Evolutionary conservation across 2,329 filamentous ascomycete species (phyloP), one percentile per base, ranked within the genome.

Genomic region (Pyrenochaeta sp.): DNA sequence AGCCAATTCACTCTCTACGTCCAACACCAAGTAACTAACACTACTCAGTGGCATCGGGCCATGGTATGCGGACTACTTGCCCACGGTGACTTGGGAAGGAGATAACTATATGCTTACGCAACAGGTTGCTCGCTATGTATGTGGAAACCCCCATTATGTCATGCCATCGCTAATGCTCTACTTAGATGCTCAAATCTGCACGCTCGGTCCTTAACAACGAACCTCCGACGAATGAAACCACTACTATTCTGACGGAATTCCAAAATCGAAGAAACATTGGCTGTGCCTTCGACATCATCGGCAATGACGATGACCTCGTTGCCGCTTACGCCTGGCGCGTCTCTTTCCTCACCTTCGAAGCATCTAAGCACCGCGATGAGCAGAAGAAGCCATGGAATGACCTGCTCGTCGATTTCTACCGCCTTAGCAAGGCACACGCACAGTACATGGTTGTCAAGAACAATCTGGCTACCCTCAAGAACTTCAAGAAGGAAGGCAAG

Each of bases 61-160:
- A 13, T 88, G 83, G 80, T 91, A 90, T 60, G 79, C 87, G 19
- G 87, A 91, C 67, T 90, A 90, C 65, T 77, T 90, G 1, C 87
- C 88, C 11, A 87, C 82, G 0, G 73, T 77, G 3, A 89, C 86
- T 7, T 89, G 85, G 84, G 88, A 90, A 67, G 88, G 88, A 30
- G 88, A 90, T 74, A 90, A 89, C 76, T 90, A 88, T 75, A 90
- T 91, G 87, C 76, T 91, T 46, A 89, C 86, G 7, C 88, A 91
- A 69, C 88, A 91, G 73, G 87, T 90, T 3, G 85, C 86, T 3
- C 81, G 87, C 44, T 90, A 90, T 61, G 75, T 81, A 72, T 69
- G 77, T 72, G 26, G 10, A 4, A 10, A 35, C 21, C 9, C 11
- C 7, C 5, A 19, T n/a, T 10, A 8, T 3, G 3, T 10, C 7